Evolutionary conservation across 2,329 filamentous ascomycete species (phyloP).

Genomic region (Coniochaeta sp.): DNA sequence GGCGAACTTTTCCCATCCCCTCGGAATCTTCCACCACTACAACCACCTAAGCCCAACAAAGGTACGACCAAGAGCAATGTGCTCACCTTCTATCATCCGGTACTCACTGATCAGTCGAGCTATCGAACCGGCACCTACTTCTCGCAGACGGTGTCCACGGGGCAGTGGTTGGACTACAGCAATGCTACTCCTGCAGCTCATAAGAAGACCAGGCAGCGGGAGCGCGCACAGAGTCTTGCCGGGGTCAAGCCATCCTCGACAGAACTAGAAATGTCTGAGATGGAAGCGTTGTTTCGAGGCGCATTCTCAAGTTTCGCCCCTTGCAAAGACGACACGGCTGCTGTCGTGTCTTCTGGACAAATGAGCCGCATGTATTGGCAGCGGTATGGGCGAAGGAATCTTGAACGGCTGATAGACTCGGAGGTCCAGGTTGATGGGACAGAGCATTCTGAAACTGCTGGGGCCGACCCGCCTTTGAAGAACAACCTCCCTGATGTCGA

Average conservation of each 20-base stretch:
- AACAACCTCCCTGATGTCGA: conserved; percentile 21
- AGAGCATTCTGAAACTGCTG: conserved; percentile 22
- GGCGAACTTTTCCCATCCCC: conserved; percentile 69
- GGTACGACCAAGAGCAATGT: conserved; percentile 54
- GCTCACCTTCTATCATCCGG: conserved; percentile 27
- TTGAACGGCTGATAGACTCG: conserved; percentile 54
- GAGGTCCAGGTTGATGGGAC: conserved; percentile 30
- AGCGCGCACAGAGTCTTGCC: conserved; percentile 61
- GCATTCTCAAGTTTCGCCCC: conserved; percentile 78
- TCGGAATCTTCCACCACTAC: conserved; percentile 54
- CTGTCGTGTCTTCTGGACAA: conserved; percentile 59
- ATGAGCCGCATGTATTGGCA: conserved; percentile 73
- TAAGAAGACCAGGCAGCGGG: conserved; percentile 57
- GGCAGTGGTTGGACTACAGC: conserved; percentile 64
- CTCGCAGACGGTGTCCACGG: conserved; percentile 56
- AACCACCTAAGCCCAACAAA: conserved; percentile 66
- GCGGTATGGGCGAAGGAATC: conserved; percentile 56
- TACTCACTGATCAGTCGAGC: conserved; percentile 41
- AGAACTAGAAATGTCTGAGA: conserved; percentile 55
- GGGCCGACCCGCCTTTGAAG: conserved; percentile 19
- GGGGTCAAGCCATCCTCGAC: conserved; percentile 48
- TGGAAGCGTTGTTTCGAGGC: conserved; percentile 67
- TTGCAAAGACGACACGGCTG: conserved; percentile 63
- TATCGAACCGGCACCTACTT: conserved; percentile 55
- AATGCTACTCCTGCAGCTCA: conserved; percentile 50